Percentiles rank a stretch among this genome's conserved stretches.
Conservation (phyloP, 495 filamentous ascomycete genomes). For the Xylona heveae region DNA sequence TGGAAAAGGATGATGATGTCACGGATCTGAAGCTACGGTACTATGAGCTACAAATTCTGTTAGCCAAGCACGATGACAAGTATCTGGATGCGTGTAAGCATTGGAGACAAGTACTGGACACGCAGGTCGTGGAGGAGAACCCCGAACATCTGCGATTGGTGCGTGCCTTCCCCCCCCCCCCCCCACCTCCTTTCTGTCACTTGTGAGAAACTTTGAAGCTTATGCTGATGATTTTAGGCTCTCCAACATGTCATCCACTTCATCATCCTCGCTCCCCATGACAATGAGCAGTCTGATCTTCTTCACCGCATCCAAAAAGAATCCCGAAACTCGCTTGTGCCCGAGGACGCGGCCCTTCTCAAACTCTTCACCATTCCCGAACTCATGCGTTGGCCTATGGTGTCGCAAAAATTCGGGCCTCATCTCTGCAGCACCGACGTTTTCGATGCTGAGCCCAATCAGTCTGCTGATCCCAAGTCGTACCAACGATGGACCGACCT, state of each 20-base stretch:
- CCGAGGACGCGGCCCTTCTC: slow-evolving; percentile 57
- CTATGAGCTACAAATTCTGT: slow-evolving; percentile 86
- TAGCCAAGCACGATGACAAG: slow-evolving; percentile 91
- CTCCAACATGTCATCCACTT: slow-evolving; percentile 93
- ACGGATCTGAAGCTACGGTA: slow-evolving; percentile 91
- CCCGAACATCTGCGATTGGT: slow-evolving; percentile 65
- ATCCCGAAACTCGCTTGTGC: slow-evolving; percentile 38
- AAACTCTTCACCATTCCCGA: slow-evolving; percentile 91
- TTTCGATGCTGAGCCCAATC: slow-evolving; percentile 42
- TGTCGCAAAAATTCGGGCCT: slow-evolving; percentile 65
- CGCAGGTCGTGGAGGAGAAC: slow-evolving; percentile 79
- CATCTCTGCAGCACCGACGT: slow-evolving; percentile 84
- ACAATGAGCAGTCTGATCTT: slow-evolving; percentile 96
- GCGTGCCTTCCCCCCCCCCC: slow-evolving; percentile 17
- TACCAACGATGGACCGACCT: slow-evolving; percentile 74
- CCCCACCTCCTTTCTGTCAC: neutral
- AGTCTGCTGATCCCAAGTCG: slow-evolving; percentile 51
- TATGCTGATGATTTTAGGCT: slow-evolving; percentile 27
- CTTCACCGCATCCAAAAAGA: slow-evolving; percentile 75
- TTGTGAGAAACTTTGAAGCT: slow-evolving; percentile 1
- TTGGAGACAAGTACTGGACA: slow-evolving; percentile 88
- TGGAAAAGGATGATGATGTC: slow-evolving; percentile 69
- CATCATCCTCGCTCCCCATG: slow-evolving; percentile 85
- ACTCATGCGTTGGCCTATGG: slow-evolving; percentile 93
- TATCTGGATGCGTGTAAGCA: slow-evolving; percentile 95